phyloP scores from a whole-genome alignment of 257 asterid genomes.

The Hygrophila difformis region DNA sequence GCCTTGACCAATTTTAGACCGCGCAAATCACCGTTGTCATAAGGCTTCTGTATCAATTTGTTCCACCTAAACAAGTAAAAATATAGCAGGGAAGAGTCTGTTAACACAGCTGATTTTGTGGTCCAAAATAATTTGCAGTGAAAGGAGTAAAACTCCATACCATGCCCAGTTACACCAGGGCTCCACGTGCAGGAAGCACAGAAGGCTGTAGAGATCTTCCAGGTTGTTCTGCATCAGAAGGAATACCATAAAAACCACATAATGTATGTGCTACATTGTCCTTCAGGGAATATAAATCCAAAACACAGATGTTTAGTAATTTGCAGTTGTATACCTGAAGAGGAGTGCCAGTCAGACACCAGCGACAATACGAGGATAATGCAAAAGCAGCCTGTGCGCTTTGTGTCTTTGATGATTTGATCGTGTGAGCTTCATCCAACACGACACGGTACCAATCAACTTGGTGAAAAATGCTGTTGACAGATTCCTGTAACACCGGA shows the following conservation, averaged over 20 bases:
- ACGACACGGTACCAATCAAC: conserved; percentile 88
- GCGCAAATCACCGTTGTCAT: conserved; percentile 68
- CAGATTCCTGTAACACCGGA: conserved; percentile 30
- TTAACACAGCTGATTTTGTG: background rate
- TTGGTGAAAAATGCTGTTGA: conserved; percentile 56
- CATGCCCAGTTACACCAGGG: conserved; percentile 98
- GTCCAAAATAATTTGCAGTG: too few species aligned
- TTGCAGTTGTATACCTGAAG: conserved; percentile 46
- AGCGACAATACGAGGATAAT: conserved; percentile 61
- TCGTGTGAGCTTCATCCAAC: conserved; percentile 84
- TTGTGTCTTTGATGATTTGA: conserved; percentile 58
- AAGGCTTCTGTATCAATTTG: conserved; percentile 71
- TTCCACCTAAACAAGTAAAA: conserved; percentile 53
- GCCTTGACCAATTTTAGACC: conserved; percentile 69
- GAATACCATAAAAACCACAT: background rate
- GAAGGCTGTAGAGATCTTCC: conserved; percentile 75
- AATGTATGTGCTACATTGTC: background rate
- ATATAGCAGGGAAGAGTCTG: background rate
- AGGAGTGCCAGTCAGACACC: conserved; percentile 95
- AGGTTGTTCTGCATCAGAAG: conserved; percentile 57
- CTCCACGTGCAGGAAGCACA: conserved; percentile 86
- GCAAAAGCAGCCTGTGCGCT: conserved; percentile 73
- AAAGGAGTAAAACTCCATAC: conserved; percentile 25
- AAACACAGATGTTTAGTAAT: too few species aligned
- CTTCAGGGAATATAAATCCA: too few species aligned